These are phyloP conservation scores for Dioszegia aurantiaca DNA, from an alignment of 768 basidiomycete genomes.

Conservation along the genomic window DNA sequence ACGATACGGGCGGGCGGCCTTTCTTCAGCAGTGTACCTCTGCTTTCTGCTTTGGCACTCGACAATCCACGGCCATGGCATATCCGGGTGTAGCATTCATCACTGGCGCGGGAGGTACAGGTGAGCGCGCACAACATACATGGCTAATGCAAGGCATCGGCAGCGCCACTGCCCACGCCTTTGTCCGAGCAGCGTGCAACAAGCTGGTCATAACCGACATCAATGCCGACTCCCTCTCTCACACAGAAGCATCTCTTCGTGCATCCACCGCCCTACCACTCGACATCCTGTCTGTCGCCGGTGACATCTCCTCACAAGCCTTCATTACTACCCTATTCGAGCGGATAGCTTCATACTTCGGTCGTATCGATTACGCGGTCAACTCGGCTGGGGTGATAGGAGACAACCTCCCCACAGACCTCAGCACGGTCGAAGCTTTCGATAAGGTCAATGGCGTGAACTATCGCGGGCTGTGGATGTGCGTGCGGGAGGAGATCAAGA, in stretches of 20 bases:
- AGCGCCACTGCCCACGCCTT: constrained; percentile 35
- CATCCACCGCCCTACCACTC: neutral
- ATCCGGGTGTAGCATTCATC: constrained; percentile 15
- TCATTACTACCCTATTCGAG: constrained; percentile 24
- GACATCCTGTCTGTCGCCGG: constrained; percentile 23
- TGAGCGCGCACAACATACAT: neutral
- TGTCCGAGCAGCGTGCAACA: constrained; percentile 21
- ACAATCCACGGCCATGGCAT: neutral
- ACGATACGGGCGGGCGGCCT: too few species aligned
- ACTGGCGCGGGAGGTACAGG: constrained; percentile 22
- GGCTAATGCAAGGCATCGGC: constrained; percentile 28
- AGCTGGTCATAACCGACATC: constrained; percentile 29
- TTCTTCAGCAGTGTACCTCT: too few species aligned
- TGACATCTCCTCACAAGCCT: constrained; percentile 27
- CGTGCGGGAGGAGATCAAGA: constrained; percentile 27
- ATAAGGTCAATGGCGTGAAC: constrained; percentile 35
- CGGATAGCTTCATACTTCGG: constrained; percentile 21
- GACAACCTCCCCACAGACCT: constrained; percentile 20
- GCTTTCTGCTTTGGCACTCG: too few species aligned
- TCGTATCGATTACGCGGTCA: constrained; percentile 36
- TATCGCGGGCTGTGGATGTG: constrained; percentile 38
- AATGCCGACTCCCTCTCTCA: constrained; percentile 19
- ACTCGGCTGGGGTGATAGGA: constrained; percentile 30
- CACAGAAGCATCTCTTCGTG: constrained; percentile 14
- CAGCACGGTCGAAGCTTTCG: constrained; percentile 33